Base-by-base conservation (phyloP, 1,284 basidiomycete species). In the Ganoderma leucocontextum region DNA sequence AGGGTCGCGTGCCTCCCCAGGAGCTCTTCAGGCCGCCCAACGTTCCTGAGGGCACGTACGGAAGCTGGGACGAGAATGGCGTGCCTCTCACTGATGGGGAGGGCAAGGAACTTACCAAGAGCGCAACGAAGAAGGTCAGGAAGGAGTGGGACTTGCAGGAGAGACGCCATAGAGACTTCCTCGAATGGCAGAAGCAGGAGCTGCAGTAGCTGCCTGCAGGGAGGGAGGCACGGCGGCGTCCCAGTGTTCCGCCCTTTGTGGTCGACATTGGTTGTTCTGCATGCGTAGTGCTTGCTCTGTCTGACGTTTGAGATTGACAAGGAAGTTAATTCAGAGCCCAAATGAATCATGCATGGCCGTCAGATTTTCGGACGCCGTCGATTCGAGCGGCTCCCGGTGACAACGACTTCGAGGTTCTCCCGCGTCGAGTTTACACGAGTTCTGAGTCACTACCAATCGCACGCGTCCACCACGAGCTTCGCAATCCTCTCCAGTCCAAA, bases 1-100 rank as follows among this genome's bases (percentile, higher is more conserved):
- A 92, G 78, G 97, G 96, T 5, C 90, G 91, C 52, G 78, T 91
- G 6, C 78, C 92, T 0, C 95, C 97, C 0, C 80, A 82, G 59
- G 90, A 93, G 66, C 85, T 98, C 84, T 99, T 97, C 86, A 92
- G 86, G 77, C 91, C 94, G 8, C 95, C 95, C 6, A 85, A 95
- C 75, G 88, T 92, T 4, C 81, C 86, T 0, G 87, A 90, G 71
- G 90, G 88, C 60, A 83, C 79, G 22, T 99, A 94, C 75, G 82
- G 87, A 12, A 89, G 88, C 66, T 99, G 95, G 93, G 91, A 98
- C 79, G 93, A 92, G 63, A 79, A 85, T 44, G 98, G 98, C 0
- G 69, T 99, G 59, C 98, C 98, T 33, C 86, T 92, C 19, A 92
- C 91, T 47, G 96, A 97, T 76, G 88, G 85, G 0, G 88, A 94